Percentiles rank a stretch among this genome's conserved stretches.
Conservation (phyloP, 23 red algal genomes). For the Agarophyton chilense region DNA sequence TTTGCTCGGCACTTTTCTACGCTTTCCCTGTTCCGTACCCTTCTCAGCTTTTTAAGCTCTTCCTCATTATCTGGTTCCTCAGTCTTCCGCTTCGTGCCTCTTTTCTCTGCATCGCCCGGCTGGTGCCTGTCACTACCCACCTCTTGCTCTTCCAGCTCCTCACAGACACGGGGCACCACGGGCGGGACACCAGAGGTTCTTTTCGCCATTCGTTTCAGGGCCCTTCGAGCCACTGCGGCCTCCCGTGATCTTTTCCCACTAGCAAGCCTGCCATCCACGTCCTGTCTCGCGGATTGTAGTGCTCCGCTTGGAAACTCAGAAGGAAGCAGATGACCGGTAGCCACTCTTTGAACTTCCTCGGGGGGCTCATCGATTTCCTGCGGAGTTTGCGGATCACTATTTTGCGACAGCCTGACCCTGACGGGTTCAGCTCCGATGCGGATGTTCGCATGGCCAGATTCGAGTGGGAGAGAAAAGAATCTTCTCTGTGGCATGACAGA, state of each 20-base stretch:
- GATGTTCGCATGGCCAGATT: not conserved
- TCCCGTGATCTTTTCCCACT: not conserved
- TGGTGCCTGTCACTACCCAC: too few species aligned
- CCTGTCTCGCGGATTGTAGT: not conserved
- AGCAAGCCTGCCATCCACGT: not conserved
- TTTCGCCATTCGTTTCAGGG: slow-evolving; percentile 7
- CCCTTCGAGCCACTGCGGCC: not conserved
- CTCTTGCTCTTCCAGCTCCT: not conserved
- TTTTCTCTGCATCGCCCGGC: not conserved
- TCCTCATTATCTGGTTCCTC: not conserved
- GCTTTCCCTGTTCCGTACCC: slow-evolving; percentile 26
- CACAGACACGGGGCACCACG: not conserved
- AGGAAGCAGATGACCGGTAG: not conserved
- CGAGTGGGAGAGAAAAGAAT: not conserved
- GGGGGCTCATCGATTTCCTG: not conserved
- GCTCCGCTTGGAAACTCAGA: not conserved
- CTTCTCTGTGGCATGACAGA: not conserved
- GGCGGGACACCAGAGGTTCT: not conserved
- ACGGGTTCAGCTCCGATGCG: not conserved
- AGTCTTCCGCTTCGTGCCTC: not conserved
- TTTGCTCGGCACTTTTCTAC: slow-evolving; percentile 29
- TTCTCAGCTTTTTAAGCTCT: slow-evolving; percentile 17
- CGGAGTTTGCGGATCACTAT: not conserved
- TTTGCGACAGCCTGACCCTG: not conserved
- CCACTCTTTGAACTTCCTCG: not conserved